Percentiles rank a stretch among this genome's conserved stretches.
Evolutionary conservation across 2,329 filamentous ascomycete species (phyloP).

Genomic region (Didymella lethalis): DNA sequence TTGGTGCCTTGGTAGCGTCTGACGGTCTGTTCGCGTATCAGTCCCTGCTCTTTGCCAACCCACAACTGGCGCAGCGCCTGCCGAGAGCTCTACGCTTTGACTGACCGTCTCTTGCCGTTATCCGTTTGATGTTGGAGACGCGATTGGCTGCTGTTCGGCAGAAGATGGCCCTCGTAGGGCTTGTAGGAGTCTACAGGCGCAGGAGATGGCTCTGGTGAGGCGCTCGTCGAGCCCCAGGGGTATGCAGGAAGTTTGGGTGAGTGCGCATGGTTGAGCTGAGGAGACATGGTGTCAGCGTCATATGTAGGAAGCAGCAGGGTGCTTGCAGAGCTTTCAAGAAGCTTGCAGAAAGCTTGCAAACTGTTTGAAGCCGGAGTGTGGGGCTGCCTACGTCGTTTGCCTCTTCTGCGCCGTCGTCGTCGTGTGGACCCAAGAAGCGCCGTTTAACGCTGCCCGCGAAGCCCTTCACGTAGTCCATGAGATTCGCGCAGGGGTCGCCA

Average conservation of each 20-base stretch:
- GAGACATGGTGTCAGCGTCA: conserved; percentile 29
- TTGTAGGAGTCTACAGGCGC: background rate
- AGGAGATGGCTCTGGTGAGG: background rate
- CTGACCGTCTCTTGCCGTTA: conserved; percentile 10
- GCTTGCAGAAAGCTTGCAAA: background rate
- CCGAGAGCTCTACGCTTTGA: conserved; percentile 5
- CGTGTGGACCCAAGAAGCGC: conserved; percentile 7
- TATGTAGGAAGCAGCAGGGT: background rate
- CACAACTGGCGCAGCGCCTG: background rate
- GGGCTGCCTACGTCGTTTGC: conserved; percentile 22
- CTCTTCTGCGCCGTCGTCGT: conserved; percentile 9
- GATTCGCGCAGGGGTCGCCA: background rate
- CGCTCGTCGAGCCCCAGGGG: background rate
- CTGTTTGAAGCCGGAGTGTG: background rate
- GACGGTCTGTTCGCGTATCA: conserved; percentile 20
- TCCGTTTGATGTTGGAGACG: background rate
- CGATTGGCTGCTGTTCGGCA: background rate
- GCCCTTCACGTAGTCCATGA: conserved; percentile 6
- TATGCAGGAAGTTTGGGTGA: background rate
- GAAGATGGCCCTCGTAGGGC: background rate
- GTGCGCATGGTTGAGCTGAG: conserved; percentile 34
- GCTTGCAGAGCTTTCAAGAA: background rate
- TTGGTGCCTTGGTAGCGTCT: conserved; percentile 29
- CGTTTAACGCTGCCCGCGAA: background rate
- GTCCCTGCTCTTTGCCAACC: conserved; percentile 14